These are phyloP conservation scores for Salmacisia buchloeana DNA, from an alignment of 1,284 basidiomycete genomes.

Conservation along the genomic window DNA sequence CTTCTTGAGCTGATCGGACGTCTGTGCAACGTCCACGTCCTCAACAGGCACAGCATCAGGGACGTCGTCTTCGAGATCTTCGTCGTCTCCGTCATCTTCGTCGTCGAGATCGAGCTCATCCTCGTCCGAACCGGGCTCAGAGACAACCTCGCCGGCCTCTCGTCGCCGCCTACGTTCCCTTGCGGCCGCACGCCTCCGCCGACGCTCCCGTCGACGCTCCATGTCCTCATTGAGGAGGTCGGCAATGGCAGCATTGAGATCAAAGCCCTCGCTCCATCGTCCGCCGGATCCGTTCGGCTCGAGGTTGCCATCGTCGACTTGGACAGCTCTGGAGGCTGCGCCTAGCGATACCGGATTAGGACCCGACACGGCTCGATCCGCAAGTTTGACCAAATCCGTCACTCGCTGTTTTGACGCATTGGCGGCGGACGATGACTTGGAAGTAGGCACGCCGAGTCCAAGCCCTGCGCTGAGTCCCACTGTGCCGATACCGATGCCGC, in stretches of 20 bases:
- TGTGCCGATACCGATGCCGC: neutral
- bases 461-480: neutral
- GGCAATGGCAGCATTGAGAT: constrained; percentile 41
- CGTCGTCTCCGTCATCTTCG: neutral
- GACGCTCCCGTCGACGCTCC: constrained; percentile 21
- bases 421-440: too few relatives aligned
- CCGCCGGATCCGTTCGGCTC: constrained; percentile 18
- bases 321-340: constrained; percentile 9
- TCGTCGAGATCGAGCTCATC: constrained; percentile 5
- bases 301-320: constrained; percentile 20
- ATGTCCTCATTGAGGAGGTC: constrained; percentile 39
- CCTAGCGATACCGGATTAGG: neutral
- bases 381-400: neutral
- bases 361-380: neutral
- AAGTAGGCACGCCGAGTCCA: neutral
- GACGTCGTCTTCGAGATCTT: neutral
- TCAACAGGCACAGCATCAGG: neutral
- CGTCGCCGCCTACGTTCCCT: neutral
- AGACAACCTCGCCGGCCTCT: neutral
- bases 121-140: neutral
- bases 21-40: too few relatives aligned
- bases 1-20: too few relatives aligned
- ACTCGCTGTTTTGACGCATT: neutral
- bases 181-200: neutral
- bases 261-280: constrained; percentile 34